Conservation (phyloP, 176 grass and related monocot species). For the Carex scoparia region DNA sequence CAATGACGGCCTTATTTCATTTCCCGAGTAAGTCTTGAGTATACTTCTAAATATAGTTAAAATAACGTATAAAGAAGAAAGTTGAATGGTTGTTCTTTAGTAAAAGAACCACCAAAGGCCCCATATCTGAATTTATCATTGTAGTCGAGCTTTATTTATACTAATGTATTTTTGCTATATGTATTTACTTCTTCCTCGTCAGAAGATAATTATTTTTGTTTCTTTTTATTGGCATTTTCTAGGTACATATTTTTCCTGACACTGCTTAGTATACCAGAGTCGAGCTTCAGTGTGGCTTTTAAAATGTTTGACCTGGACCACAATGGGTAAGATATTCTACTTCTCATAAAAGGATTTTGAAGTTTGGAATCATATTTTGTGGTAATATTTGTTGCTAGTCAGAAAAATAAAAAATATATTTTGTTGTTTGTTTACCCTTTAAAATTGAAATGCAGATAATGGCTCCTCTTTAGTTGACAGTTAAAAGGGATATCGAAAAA, state of each 20-base stretch:
- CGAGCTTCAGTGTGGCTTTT: constrained; percentile 73
- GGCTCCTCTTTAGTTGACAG: constrained; percentile 59
- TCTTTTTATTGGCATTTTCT: constrained; percentile 23
- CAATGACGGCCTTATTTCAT: constrained; percentile 84
- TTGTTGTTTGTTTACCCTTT: constrained; percentile 50
- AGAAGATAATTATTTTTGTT: constrained; percentile 17
- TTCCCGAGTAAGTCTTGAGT: constrained; percentile 77
- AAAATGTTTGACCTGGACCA: constrained; percentile 96
- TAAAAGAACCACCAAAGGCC: neutral
- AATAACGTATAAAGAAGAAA: neutral
- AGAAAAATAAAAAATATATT: neutral
- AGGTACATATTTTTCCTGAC: constrained; percentile 98
- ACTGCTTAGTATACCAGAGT: constrained; percentile 79
- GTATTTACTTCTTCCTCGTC: neutral
- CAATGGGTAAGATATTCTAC: constrained; percentile 58
- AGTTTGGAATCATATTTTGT: constrained; percentile 16
- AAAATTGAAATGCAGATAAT: constrained; percentile 67
- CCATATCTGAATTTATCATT: neutral
- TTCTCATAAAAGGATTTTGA: neutral
- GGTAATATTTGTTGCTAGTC: constrained; percentile 14
- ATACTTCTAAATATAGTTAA: neutral
- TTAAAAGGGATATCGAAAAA: constrained; percentile 61
- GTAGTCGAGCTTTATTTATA: neutral
- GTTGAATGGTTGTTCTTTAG: neutral
- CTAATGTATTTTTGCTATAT: neutral